These are phyloP conservation scores for Suillus fuscotomentosus DNA, from an alignment of 768 basidiomycete genomes.

Conservation along the genomic window DNA sequence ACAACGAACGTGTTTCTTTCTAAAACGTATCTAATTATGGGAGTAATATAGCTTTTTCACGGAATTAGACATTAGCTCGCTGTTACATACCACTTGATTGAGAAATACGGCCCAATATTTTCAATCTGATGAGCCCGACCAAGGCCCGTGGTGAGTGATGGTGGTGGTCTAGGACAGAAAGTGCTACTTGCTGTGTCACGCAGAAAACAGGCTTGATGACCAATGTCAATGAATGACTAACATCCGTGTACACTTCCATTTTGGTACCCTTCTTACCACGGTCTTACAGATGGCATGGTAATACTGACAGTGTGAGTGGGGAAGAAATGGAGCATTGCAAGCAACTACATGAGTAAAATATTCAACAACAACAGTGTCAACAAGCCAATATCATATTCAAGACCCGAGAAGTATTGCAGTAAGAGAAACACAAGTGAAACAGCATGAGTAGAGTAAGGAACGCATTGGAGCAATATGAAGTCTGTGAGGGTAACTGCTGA, in stretches of 20 bases:
- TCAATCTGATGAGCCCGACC: slow-evolving; percentile 8
- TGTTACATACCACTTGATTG: slow-evolving; percentile 14
- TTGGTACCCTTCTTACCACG: not conserved
- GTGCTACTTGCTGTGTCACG: slow-evolving; percentile 8
- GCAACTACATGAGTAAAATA: slow-evolving; percentile 11
- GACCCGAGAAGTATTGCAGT: slow-evolving; percentile 13
- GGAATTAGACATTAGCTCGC: slow-evolving; percentile 8
- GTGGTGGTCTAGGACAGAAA: slow-evolving; percentile 24
- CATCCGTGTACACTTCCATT: not conserved
- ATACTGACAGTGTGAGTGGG: not conserved
- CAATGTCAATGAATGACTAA: slow-evolving; percentile 11
- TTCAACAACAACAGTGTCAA: slow-evolving; percentile 2
- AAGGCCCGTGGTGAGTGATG: slow-evolving; percentile 14
- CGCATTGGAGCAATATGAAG: slow-evolving; percentile 14
- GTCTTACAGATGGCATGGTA: too few relatives aligned
- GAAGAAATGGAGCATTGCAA: not conserved
- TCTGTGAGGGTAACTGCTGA: slow-evolving; percentile 26
- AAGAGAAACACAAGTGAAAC: slow-evolving; percentile 17
- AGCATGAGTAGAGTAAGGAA: slow-evolving; percentile 20
- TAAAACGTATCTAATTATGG: slow-evolving; percentile 15
- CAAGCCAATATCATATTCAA: slow-evolving; percentile 7
- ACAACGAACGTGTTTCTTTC: slow-evolving; percentile 26
- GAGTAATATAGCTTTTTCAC: slow-evolving; percentile 12
- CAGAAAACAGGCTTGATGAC: slow-evolving; percentile 23
- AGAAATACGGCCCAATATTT: slow-evolving; percentile 5